A percentile compares a stretch with the other conserved stretches of the same genome.
Evolutionary conservation across 148 eudicot species (phyloP).

Genomic region (Persicaria maculosa): DNA sequence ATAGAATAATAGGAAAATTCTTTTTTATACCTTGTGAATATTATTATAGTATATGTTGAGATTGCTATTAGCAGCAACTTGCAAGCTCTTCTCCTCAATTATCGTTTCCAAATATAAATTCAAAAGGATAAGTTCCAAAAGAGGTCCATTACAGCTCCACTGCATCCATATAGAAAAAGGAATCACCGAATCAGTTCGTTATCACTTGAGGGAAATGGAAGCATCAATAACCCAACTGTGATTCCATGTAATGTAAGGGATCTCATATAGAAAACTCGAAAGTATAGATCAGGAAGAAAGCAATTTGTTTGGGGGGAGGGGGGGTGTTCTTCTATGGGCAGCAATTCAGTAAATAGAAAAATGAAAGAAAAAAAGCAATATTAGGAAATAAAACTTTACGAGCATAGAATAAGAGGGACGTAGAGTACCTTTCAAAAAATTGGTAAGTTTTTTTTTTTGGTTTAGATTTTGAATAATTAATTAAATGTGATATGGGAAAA

Average conservation of each 20-base stretch:
- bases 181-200: neutral
- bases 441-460: too few relatives aligned
- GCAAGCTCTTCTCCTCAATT: conserved; percentile 29
- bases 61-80: conserved; percentile 44
- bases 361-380: too few relatives aligned
- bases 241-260: neutral
- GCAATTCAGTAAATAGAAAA: neutral
- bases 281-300: neutral
- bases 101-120: conserved; percentile 30
- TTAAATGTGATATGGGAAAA: too few relatives aligned
- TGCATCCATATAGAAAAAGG: conserved; percentile 19
- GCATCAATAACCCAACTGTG: neutral
- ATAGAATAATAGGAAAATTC: neutral
- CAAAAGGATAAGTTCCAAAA: conserved; percentile 55
- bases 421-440: too few relatives aligned
- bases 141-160: conserved; percentile 83
- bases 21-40: conserved; percentile 62
- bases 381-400: too few relatives aligned
- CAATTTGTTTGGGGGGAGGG: neutral
- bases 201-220: neutral
- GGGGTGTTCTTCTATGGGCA: neutral
- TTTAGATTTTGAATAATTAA: too few relatives aligned
- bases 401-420: too few relatives aligned
- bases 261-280: neutral
- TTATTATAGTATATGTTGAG: conserved; percentile 79